Percentiles rank a stretch among this genome's conserved stretches.
Evolutionary conservation across 1,139 yeast species (phyloP).

Genomic region (Kazachstania sp.): DNA sequence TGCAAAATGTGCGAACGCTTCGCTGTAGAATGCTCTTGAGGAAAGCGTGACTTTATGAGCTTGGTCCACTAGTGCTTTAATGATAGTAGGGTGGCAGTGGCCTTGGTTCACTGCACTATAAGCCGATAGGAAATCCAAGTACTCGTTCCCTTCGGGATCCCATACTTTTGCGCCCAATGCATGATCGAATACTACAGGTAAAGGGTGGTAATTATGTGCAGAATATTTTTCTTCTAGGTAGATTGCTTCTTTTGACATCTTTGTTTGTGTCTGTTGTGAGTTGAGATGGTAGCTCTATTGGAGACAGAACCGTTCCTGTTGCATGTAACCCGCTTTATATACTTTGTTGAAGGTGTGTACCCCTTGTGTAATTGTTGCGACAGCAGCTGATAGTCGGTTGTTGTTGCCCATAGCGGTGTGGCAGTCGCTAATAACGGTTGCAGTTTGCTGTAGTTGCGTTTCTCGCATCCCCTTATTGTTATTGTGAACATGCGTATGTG

Average conservation of each 20-base stretch:
- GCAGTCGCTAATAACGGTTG: too few species aligned
- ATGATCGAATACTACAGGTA: slow-evolving; percentile 84
- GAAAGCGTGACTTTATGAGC: slow-evolving; percentile 77
- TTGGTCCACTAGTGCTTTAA: slow-evolving; percentile 78
- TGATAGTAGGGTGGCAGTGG: slow-evolving; percentile 92
- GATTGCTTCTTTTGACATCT: slow-evolving; percentile 41
- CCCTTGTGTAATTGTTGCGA: too few species aligned
- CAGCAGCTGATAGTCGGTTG: slow-evolving; percentile 14
- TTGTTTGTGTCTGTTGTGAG: slow-evolving; percentile 31
- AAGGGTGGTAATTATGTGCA: slow-evolving; percentile 95
- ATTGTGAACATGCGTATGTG: too few species aligned
- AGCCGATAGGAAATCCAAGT: slow-evolving; percentile 82
- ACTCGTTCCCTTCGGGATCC: slow-evolving; percentile 93
- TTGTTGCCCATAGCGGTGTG: neutral
- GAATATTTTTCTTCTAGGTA: slow-evolving; percentile 72
- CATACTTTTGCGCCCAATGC: slow-evolving; percentile 91
- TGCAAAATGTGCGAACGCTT: slow-evolving; percentile 79
- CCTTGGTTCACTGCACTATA: slow-evolving; percentile 98
- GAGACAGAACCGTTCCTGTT: too few species aligned
- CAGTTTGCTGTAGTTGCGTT: too few species aligned
- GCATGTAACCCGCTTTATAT: too few species aligned
- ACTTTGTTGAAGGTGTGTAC: too few species aligned
- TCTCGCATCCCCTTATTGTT: too few species aligned
- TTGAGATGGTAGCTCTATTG: too few species aligned
- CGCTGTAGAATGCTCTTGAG: slow-evolving; percentile 89